Conservation (phyloP, 140 eudicot species). For the Senecio squalidus region DNA sequence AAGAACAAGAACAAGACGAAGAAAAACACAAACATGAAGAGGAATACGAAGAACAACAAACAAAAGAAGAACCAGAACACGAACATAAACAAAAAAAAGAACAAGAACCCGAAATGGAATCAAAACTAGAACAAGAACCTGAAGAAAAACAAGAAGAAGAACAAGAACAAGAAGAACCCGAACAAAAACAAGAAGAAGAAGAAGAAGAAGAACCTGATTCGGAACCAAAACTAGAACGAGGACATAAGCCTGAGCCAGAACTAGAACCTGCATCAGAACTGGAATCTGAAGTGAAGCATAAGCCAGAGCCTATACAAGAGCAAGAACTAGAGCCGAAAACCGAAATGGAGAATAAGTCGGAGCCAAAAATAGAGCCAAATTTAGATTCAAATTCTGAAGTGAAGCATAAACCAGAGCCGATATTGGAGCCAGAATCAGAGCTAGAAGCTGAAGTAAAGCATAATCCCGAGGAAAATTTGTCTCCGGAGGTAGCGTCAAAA, state of each 20-base stretch:
- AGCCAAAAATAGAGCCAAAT: not conserved
- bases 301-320: not conserved
- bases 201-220: not conserved
- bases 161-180: not conserved
- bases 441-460: not conserved
- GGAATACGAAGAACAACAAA: no score
- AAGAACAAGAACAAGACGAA: not conserved
- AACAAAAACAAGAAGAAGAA: not conserved
- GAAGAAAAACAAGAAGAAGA: not conserved
- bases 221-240: not conserved
- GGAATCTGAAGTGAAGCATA: not conserved
- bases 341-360: not conserved
- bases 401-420: not conserved
- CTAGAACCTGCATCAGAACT: not conserved
- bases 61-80: not conserved
- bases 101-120: not conserved
- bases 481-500: not conserved
- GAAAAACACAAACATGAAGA: not conserved
- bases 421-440: not conserved
- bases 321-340: not conserved
- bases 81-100: not conserved
- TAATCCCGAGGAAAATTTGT: not conserved
- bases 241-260: not conserved
- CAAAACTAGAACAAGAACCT: not conserved
- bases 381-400: not conserved